Conservation (phyloP, 2,329 filamentous ascomycete genomes). For the Fusarium algeriense region DNA sequence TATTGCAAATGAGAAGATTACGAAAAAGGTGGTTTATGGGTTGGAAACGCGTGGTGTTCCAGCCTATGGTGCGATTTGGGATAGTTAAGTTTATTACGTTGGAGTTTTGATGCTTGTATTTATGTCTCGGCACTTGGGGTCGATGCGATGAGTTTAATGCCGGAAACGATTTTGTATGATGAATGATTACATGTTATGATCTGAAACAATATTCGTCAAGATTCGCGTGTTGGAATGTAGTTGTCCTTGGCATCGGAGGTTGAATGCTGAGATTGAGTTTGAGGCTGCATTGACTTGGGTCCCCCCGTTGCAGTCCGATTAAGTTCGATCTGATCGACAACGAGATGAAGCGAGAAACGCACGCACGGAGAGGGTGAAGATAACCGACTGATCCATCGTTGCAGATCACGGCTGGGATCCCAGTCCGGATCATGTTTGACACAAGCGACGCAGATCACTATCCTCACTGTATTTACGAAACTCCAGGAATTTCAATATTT, state of each 20-base stretch:
- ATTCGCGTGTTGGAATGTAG: constrained; percentile 9
- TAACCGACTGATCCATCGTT: neutral
- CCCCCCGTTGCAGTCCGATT: constrained; percentile 18
- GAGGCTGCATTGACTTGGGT: neutral
- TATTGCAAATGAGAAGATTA: constrained; percentile 77
- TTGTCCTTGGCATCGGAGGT: neutral
- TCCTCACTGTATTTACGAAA: neutral
- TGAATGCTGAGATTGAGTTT: constrained; percentile 21
- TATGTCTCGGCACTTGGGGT: neutral
- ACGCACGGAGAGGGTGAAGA: neutral
- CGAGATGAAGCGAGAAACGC: neutral
- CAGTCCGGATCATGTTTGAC: neutral
- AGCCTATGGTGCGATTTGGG: constrained; percentile 81
- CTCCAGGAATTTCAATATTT: too few relatives aligned
- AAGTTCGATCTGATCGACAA: constrained; percentile 17
- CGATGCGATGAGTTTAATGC: neutral
- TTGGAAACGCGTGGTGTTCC: constrained; percentile 74
- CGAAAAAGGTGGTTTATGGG: constrained; percentile 75
- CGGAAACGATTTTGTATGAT: constrained; percentile 12
- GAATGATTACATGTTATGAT: constrained; percentile 19
- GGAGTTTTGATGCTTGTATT: constrained; percentile 2
- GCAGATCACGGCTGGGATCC: constrained; percentile 3
- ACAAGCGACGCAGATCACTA: neutral
- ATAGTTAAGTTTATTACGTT: constrained; percentile 54
- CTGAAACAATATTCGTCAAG: constrained; percentile 3